A percentile compares a stretch with the other conserved stretches of the same genome.
Conservation (phyloP, 768 basidiomycete genomes). For the Panaeolus papilionaceus region DNA sequence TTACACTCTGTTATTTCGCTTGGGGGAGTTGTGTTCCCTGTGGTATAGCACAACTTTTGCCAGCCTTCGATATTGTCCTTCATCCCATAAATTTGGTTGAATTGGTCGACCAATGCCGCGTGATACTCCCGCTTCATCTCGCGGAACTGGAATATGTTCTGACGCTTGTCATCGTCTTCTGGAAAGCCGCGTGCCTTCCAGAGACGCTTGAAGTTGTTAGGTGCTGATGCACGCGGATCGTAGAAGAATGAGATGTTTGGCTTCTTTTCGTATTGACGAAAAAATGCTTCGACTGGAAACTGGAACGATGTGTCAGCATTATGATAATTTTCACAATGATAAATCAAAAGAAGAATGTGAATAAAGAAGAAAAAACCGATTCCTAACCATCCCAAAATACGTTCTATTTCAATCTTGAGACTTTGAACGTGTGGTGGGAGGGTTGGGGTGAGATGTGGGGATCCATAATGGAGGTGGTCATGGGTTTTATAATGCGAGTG, state of each 20-base stretch:
- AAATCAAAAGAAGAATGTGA: not conserved
- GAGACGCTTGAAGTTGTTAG: not conserved
- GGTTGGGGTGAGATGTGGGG: not conserved
- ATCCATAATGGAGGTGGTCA: not conserved
- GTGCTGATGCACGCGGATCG: too few species aligned
- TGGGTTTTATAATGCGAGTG: too few species aligned
- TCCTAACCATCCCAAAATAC: slow-evolving; percentile 9
- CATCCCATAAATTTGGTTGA: not conserved
- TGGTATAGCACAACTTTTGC: not conserved
- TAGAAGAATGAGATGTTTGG: too few species aligned
- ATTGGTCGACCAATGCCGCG: not conserved
- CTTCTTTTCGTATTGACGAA: not conserved
- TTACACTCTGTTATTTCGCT: too few species aligned
- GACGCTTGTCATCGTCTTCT: too few species aligned
- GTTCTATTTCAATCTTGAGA: not conserved
- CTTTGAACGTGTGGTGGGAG: slow-evolving; percentile 4
- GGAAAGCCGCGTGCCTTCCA: too few species aligned
- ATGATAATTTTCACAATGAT: not conserved
- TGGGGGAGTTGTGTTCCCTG: too few species aligned
- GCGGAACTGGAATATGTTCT: too few species aligned
- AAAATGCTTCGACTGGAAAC: not conserved
- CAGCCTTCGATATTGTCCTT: not conserved
- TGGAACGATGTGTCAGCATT: not conserved
- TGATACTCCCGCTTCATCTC: not conserved
- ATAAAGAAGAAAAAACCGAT: not conserved